Base-by-base conservation (phyloP, 352 stramenopile species). In the Phytopythium ostracodes region DNA sequence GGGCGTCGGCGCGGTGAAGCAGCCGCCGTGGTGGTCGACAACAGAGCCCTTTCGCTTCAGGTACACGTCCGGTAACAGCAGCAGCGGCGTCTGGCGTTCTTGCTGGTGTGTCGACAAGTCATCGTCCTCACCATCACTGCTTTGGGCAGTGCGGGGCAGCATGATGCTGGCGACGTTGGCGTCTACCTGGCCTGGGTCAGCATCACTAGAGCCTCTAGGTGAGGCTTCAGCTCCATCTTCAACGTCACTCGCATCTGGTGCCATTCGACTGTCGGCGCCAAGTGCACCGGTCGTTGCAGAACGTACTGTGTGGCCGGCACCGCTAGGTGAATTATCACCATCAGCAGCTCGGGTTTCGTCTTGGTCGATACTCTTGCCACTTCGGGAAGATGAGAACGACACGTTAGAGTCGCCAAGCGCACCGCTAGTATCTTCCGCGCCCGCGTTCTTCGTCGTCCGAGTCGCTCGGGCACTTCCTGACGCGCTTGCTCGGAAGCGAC, bases 51-150 rank as follows among this genome's bases (percentile, higher is more conserved):
- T 65, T 44, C 84, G 76, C 27, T 65, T 67, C 60, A 87, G 66
- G 36, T 85, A 85, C 17, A 61, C 63, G 18, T 87, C 78, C 54
- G 78, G 78, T 54, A 70, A 58, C 42, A 84, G 50, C 52, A 87
- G 27, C 1, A 33, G 8, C 54, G n/a, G 6, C 35, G 33, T 6
- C 27, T 35, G 36, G 17, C n/a, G 12, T 24, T 8, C 20, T 22
- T 40, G n/a, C 56, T 0, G 27, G 12, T 49, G 35, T 9, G 11
- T 12, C 42, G 35, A 10, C n/a, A 25, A 0, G 54, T 62, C 56
- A 14, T 71, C 54, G 12, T 74, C 66, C 22, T 68, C 55, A 0
- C 70, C 61, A 12, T 66, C 33, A 49, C 35, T 51, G 24, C 9
- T 43, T 18, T 35, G 6, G 6, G 17, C 36, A 24, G 24, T 2